Base-by-base conservation (phyloP, 2,329 filamentous ascomycete species). In the Ophiostoma perfectum region DNA sequence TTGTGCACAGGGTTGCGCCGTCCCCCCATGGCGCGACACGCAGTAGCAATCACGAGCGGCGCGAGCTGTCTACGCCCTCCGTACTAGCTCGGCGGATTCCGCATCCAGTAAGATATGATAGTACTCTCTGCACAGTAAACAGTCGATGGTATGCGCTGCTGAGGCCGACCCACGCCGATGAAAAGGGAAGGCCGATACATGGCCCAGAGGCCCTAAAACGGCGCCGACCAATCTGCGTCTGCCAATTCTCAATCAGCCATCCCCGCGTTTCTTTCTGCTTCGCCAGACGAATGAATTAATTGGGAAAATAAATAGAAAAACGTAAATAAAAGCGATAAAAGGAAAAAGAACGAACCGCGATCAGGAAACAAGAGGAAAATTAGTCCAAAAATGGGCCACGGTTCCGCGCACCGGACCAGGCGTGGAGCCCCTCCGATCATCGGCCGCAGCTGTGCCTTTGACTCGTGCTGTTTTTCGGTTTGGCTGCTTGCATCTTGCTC, bases 241-340 rank as follows among this genome's bases (percentile, higher is more conserved):
- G 41, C 47, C 66, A 67, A 72, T 69, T 72, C 68, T 68, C 55
- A 72, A 70, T 70, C 69, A 52, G 62, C 66, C 64, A 69, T 70
- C 69, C 70, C 70, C 70, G 70, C 70, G 69, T 71, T 71, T 71
- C 70, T 69, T 58, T 52, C 18, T 41, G 18, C n/a, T 64, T 38
- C 45, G 39, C 49, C 52, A 44, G 52, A 27, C 18, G 36, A 16
- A 39, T 41, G 18, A 45, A 47, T n/a, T 42, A 18, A 42, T 6
- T 27, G 27, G 27, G 39, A 38, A 38, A 62, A 45, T 14, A 39
- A 27, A 45, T 6, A n/a, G 2, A n/a, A 62, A 62, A 62, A 60
- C 60, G 49, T 39, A 45, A 47, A 55, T 52, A 7, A 18, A 38
- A 39, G 62, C 41, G 36, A 49, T 41, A 55, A 67, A 42, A 49